Evolutionary conservation across 2,329 filamentous ascomycete genomes (phyloP).

Genomic region (Trichoderma simmonsii): DNA sequence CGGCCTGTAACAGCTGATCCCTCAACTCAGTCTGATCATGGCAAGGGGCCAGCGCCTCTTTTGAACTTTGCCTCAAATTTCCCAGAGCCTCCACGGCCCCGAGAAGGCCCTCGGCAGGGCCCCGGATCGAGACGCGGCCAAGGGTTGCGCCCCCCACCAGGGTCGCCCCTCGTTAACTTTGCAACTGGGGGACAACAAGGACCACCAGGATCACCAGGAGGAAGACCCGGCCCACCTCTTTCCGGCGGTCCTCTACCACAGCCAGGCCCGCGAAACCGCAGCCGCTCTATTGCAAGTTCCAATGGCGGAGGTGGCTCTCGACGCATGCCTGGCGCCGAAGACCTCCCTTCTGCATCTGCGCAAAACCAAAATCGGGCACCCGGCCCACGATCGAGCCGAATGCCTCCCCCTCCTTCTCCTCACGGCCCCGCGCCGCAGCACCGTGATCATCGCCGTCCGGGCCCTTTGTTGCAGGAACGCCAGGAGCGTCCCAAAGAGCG

Average conservation of each 20-base stretch:
- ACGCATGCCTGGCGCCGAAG: conserved; percentile 13
- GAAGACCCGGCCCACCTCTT: conserved; percentile 2
- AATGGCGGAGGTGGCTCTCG: background rate
- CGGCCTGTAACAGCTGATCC: conserved; percentile 29
- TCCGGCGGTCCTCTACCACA: conserved; percentile 14
- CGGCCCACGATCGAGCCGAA: background rate
- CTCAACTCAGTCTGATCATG: conserved; percentile 21
- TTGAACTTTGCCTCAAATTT: conserved; percentile 63
- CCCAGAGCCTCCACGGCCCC: conserved; percentile 58
- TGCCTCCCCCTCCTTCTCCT: conserved; percentile 16
- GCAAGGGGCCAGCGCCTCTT: conserved; percentile 54
- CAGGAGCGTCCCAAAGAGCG: conserved; percentile 23
- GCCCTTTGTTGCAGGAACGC: conserved; percentile 5
- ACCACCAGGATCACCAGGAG: conserved; percentile 23
- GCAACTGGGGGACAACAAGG: conserved; percentile 30
- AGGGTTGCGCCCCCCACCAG: conserved; percentile 38
- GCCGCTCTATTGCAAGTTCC: conserved; percentile 27
- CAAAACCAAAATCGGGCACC: background rate
- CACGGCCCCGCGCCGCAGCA: background rate
- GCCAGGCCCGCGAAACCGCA: conserved; percentile 23
- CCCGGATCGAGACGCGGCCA: conserved; percentile 34
- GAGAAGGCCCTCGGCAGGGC: conserved; percentile 36
- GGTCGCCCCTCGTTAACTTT: conserved; percentile 46
- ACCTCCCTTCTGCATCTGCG: conserved; percentile 28
- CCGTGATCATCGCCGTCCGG: conserved; percentile 13